Evolutionary conservation across 2,329 filamentous ascomycete species (phyloP).

Genomic region (Chrysoporthe austroafricana): DNA sequence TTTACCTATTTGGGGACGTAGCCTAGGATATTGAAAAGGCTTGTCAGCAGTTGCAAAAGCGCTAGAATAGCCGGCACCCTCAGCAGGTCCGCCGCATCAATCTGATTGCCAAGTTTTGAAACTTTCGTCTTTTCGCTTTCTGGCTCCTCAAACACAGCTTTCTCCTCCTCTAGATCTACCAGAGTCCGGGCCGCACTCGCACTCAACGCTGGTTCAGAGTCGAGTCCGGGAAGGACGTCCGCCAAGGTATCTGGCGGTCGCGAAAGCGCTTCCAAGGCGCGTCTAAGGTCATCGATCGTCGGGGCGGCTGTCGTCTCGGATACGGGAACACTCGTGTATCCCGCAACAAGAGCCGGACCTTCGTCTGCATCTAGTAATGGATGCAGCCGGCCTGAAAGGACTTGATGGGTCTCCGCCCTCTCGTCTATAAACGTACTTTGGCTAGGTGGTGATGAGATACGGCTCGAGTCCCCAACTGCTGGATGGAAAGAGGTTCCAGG

Average conservation of each 20-base stretch:
- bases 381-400: not conserved
- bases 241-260: not conserved
- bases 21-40: not conserved
- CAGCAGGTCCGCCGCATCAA: constrained; percentile 2
- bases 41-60: constrained; percentile 8
- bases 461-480: not conserved
- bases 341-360: not conserved
- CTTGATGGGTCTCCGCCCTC: not conserved
- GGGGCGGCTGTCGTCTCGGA: not conserved
- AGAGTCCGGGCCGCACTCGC: not conserved
- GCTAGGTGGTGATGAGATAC: not conserved
- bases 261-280: not conserved
- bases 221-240: not conserved
- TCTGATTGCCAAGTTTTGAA: not conserved
- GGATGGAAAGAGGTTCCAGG: not conserved
- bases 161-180: not conserved
- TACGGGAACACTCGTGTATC: not conserved
- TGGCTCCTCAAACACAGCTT: not conserved
- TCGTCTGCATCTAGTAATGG: not conserved
- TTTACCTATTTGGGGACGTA: not conserved
- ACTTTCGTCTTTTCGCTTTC: not conserved
- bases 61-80: constrained; percentile 6
- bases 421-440: not conserved
- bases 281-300: not conserved
- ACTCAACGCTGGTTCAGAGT: not conserved